Base-by-base conservation (phyloP, 2,329 filamentous ascomycete species). In the Aquanectria penicillioides region DNA sequence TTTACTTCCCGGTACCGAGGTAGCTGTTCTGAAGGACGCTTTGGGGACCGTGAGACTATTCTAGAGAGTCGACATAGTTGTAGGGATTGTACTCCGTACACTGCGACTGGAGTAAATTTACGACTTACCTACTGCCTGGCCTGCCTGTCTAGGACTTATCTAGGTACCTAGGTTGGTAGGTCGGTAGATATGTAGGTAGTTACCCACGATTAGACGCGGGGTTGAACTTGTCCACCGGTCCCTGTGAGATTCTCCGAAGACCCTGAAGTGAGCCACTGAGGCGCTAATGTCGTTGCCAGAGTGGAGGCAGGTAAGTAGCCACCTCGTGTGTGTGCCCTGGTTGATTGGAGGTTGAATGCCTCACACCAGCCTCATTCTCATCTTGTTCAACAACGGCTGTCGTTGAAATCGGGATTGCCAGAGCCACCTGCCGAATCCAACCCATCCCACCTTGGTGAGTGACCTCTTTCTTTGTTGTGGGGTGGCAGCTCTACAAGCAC, bases 401-500 rank as follows among this genome's bases (percentile, higher is more conserved):
- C 44, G 11, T 22, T 33, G 29, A n/a, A 31, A 50, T 37, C 37
- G 15, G 31, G 40, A 26, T 43, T 38, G 13, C 34, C 29, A 38
- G 20, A 49, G 38, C 25, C 37, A 44, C 53, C 36, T 44, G 53
- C 44, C 46, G 22, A 20, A 37, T 44, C 44, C 29, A 50, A 44
- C 37, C 37, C 29, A 22, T 50, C 29, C 46, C 31, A 43, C 37
- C 17, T 44, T 10, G 10, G 9, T n/a, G 23, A 37, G 37, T 41
- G 36, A 25, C 37, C 37, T 43, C 36, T 23, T 44, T 25, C 23
- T 37, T 43, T 23, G 33, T 37, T 28, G 46, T 49, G 46, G 52
- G 43, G 44, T 40, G 33, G 52, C 17, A 49, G 36, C 52, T 44
- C 52, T 56, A 34, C 34, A 36, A 49, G 43, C 43, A 41, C 36